phyloP scores from a whole-genome alignment of 2,329 filamentous ascomycete species.

The Calonectria ilicicola region DNA sequence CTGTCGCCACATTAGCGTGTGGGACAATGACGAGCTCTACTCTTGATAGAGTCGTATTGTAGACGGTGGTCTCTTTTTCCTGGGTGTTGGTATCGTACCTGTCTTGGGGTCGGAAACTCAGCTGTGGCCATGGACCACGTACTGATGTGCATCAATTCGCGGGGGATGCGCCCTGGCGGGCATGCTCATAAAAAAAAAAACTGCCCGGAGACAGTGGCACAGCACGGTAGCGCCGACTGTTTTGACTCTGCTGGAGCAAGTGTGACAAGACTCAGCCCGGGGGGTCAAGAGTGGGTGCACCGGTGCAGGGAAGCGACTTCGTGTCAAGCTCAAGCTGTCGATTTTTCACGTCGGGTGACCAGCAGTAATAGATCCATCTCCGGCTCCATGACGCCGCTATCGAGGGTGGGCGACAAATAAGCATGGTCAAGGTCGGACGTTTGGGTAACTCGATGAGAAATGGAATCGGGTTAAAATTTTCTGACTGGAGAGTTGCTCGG shows the following conservation, averaged over 20 bases:
- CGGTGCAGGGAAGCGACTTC: constrained; percentile 17
- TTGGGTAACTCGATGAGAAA: constrained; percentile 48
- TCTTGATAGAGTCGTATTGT: neutral
- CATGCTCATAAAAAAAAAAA: neutral
- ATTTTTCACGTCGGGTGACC: constrained; percentile 40
- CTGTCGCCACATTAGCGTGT: neutral
- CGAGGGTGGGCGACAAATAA: constrained; percentile 40
- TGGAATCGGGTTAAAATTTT: constrained; percentile 48
- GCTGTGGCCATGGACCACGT: neutral
- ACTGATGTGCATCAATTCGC: constrained; percentile 23
- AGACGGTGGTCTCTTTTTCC: neutral
- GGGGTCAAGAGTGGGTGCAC: neutral
- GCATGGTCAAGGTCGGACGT: constrained; percentile 31
- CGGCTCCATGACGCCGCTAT: constrained; percentile 42
- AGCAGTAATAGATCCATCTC: constrained; percentile 32
- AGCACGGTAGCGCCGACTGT: constrained; percentile 7
- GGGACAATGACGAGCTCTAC: neutral
- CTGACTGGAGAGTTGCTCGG: constrained; percentile 49
- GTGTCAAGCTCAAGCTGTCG: constrained; percentile 4
- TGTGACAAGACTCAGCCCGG: constrained; percentile 5
- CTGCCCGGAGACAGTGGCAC: neutral
- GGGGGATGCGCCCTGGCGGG: constrained; percentile 19
- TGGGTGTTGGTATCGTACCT: neutral
- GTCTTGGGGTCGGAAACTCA: neutral
- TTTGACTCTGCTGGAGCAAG: neutral